Percentiles rank a stretch among this genome's conserved stretches.
Conservation (phyloP, 2,329 filamentous ascomycete species). For the Phyllosticta capitalensis region DNA sequence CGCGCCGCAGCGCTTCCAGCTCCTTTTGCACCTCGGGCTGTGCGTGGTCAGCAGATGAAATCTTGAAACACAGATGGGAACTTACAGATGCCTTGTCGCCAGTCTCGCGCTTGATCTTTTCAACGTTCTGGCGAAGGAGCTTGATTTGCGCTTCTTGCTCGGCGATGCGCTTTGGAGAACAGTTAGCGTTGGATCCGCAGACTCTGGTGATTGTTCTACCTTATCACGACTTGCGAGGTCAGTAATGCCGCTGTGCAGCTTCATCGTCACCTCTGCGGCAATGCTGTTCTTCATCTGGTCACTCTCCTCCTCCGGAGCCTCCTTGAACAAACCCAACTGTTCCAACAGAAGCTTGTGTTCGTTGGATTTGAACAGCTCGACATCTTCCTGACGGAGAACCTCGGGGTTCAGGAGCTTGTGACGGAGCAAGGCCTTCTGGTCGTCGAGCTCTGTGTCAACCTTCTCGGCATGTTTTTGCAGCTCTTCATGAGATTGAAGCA, state of each 20-base stretch:
- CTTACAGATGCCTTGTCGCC: constrained; percentile 28
- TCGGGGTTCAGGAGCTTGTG: constrained; percentile 25
- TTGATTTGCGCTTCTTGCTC: constrained; percentile 9
- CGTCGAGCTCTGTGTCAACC: constrained; percentile 26
- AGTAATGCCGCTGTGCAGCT: constrained; percentile 23
- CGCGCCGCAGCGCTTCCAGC: constrained; percentile 62
- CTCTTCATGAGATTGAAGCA: constrained; percentile 25
- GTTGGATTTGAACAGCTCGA: constrained; percentile 24
- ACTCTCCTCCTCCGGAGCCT: constrained; percentile 23
- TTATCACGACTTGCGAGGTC: constrained; percentile 16
- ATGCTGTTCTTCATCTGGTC: constrained; percentile 22
- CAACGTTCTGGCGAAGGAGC: constrained; percentile 20
- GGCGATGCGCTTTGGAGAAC: constrained; percentile 2
- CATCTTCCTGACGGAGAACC: constrained; percentile 23
- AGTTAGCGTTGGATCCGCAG: neutral
- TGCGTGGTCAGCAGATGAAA: constrained; percentile 11
- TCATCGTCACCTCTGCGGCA: constrained; percentile 26
- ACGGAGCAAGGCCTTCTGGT: constrained; percentile 25
- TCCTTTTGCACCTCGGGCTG: constrained; percentile 29
- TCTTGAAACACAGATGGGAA: constrained; percentile 2
- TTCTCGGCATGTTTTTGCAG: constrained; percentile 26
- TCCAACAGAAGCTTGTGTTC: constrained; percentile 24
- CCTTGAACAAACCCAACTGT: constrained; percentile 23
- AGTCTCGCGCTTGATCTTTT: constrained; percentile 24
- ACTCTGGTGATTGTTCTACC: neutral